These are phyloP conservation scores for Parietichytrium sp. DNA, from an alignment of 108 stramenopile genomes.

Conservation along the genomic window DNA sequence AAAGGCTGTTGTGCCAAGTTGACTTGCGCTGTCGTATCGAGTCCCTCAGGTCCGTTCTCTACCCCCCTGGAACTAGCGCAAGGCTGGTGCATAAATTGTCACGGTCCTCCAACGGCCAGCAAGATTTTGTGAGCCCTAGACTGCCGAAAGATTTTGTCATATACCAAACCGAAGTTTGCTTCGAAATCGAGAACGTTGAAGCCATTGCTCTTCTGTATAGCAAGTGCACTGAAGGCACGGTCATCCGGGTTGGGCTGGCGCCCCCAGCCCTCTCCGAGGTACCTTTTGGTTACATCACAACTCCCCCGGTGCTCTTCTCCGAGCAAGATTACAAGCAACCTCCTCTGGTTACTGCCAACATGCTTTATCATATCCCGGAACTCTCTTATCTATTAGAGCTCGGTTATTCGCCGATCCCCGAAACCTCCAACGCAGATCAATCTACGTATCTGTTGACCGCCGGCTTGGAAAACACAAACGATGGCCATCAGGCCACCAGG, in stretches of 20 bases:
- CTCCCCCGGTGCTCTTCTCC: conserved; percentile 4
- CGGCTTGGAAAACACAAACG: too few species aligned
- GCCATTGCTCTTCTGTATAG: background rate
- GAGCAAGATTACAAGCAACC: background rate
- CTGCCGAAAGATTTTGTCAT: too few species aligned
- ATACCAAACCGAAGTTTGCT: too few species aligned
- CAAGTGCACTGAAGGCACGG: background rate
- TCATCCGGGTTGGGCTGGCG: background rate
- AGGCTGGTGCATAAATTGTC: too few species aligned
- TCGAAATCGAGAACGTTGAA: too few species aligned
- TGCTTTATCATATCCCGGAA: background rate
- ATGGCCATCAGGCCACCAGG: too few species aligned
- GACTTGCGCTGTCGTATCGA: background rate
- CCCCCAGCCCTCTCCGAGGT: conserved; percentile 16
- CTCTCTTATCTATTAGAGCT: background rate
- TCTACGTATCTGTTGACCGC: too few species aligned
- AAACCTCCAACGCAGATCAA: too few species aligned
- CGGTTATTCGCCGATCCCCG: conserved; percentile 5
- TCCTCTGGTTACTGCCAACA: background rate
- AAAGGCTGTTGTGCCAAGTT: background rate
- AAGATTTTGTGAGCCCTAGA: too few species aligned
- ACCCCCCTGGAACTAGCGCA: background rate
- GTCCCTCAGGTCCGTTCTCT: background rate
- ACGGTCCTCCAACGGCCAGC: too few species aligned
- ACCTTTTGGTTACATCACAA: background rate